Conservation (phyloP, 306 rosid species). For the Cucumis melo region DNA sequence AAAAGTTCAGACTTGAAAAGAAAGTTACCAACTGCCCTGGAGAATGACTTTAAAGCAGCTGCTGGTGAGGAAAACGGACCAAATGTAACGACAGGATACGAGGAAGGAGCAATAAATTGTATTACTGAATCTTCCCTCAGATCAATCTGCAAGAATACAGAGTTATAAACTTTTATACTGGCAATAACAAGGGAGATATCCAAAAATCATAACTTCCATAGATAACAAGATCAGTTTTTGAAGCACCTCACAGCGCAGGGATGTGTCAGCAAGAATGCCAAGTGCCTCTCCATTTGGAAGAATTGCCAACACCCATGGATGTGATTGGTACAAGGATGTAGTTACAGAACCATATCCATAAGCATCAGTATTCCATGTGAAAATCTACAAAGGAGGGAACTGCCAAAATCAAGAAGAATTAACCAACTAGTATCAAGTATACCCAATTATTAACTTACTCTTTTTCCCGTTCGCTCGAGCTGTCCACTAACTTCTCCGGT, state of each 20-base stretch:
- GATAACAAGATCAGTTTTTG: slow-evolving; percentile 3
- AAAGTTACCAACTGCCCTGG: slow-evolving; percentile 73
- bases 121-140: slow-evolving; percentile 58
- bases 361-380: slow-evolving; percentile 82
- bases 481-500: slow-evolving; percentile 88
- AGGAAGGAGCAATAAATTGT: slow-evolving; percentile 48
- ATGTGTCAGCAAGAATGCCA: slow-evolving; percentile 87
- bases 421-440: background rate
- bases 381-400: slow-evolving; percentile 30
- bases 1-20: background rate
- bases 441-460: slow-evolving; percentile 30
- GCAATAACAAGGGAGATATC: background rate
- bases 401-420: background rate
- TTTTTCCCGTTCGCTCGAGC: slow-evolving; percentile 79
- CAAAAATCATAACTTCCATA: slow-evolving; percentile 7
- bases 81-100: slow-evolving; percentile 73
- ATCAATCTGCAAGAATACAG: slow-evolving; percentile 57
- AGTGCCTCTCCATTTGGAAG: slow-evolving; percentile 81
- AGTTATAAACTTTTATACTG: background rate
- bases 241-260: slow-evolving; percentile 82
- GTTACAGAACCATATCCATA: slow-evolving; percentile 82
- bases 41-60: slow-evolving; percentile 52
- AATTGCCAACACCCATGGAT: slow-evolving; percentile 93
- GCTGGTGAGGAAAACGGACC: slow-evolving; percentile 83
- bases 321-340: slow-evolving; percentile 81